Conservation (phyloP, 2,329 filamentous ascomycete genomes). For the Myotisia sp. region DNA sequence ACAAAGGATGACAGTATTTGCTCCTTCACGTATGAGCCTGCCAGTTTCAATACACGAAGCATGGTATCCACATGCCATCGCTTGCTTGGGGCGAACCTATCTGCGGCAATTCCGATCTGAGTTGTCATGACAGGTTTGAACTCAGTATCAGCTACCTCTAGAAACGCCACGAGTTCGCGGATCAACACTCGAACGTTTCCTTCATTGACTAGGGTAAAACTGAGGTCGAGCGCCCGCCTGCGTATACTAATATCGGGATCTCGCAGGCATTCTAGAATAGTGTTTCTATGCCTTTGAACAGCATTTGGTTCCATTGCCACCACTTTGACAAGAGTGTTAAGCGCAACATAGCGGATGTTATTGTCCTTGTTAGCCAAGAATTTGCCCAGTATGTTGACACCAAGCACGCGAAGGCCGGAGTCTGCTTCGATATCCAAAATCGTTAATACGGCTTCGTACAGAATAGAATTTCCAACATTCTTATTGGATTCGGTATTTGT, state of each 20-base stretch:
- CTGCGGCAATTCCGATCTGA: conserved; percentile 92
- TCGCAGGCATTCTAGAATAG: conserved; percentile 85
- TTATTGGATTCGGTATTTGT: conserved; percentile 97
- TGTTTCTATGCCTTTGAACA: conserved; percentile 92
- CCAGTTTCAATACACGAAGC: conserved; percentile 80
- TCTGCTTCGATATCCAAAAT: conserved; percentile 98
- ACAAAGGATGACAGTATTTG: conserved; percentile 96
- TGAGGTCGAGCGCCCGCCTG: conserved; percentile 85
- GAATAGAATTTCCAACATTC: conserved; percentile 94
- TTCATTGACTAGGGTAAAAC: conserved; percentile 96
- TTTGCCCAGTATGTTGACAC: conserved; percentile 96
- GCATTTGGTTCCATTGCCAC: conserved; percentile 96
- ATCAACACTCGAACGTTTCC: conserved; percentile 89
- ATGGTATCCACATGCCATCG: conserved; percentile 98
- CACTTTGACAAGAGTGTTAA: conserved; percentile 96
- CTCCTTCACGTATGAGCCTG: conserved; percentile 94
- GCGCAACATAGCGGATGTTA: conserved; percentile 94
- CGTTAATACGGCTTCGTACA: conserved; percentile 92
- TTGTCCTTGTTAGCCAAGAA: conserved; percentile 98
- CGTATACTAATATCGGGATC: conserved; percentile 98
- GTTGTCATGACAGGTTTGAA: conserved; percentile 98
- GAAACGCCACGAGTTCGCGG: conserved; percentile 79
- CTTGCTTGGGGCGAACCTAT: conserved; percentile 91
- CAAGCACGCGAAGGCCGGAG: conserved; percentile 80
- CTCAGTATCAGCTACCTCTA: conserved; percentile 94